phyloP scores from a whole-genome alignment of 1,139 yeast species.

The Pichia sp. region DNA sequence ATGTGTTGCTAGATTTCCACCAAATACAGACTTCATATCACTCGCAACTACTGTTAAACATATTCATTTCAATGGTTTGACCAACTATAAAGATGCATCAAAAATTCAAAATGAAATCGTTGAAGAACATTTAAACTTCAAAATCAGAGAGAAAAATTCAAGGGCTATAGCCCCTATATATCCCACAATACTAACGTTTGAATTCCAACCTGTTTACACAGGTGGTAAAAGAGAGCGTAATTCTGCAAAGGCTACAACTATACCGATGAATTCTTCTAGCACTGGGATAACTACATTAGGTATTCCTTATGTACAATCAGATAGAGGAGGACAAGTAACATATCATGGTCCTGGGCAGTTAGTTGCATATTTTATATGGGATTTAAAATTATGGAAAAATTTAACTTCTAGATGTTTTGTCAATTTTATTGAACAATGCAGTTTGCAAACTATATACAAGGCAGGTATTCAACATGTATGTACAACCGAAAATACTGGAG shows the following conservation, averaged over 20 bases:
- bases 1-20: constrained; percentile 10
- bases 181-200: constrained; percentile 60
- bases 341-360: constrained; percentile 96
- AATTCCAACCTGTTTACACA: constrained; percentile 79
- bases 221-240: constrained; percentile 77
- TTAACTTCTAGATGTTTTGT: constrained; percentile 75
- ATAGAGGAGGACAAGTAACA: constrained; percentile 95
- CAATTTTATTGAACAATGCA: constrained; percentile 57
- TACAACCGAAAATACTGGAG: constrained; percentile 74
- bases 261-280: constrained; percentile 34
- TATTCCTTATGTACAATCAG: constrained; percentile 76
- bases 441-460: constrained; percentile 45
- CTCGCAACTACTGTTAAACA: constrained; percentile 41
- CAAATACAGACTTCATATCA: constrained; percentile 2
- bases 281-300: constrained; percentile 44
- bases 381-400: constrained; percentile 53
- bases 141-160: constrained; percentile 16
- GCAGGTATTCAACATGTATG: constrained; percentile 19
- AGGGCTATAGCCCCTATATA: constrained; percentile 5
- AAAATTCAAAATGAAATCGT: constrained; percentile 57
- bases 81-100: constrained; percentile 55
- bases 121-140: constrained; percentile 44
- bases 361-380: constrained; percentile 78
- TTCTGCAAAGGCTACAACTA: constrained; percentile 30
- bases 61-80: constrained; percentile 52